Evolutionary conservation across 2,329 filamentous ascomycete species (phyloP).

Genomic region (Fusarium brachygibbosum): DNA sequence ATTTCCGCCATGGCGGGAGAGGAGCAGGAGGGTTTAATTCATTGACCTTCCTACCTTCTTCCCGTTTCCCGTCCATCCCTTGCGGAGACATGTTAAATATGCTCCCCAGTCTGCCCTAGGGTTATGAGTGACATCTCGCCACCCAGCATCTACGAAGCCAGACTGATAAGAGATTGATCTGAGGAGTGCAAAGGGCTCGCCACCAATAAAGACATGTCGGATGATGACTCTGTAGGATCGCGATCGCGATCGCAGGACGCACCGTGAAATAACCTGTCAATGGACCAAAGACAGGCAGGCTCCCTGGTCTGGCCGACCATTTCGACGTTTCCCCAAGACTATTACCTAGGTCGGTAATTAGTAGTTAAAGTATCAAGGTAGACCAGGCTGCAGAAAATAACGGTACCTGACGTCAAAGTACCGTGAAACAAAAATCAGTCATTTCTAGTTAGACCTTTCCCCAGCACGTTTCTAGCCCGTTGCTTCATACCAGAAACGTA

Average conservation of each 20-base stretch:
- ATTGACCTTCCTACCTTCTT: conserved; percentile 20
- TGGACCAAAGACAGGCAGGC: conserved; percentile 1
- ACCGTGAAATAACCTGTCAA: conserved; percentile 21
- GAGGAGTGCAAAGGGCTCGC: conserved; percentile 6
- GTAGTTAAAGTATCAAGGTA: too few relatives aligned
- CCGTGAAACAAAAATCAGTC: conserved; percentile 42
- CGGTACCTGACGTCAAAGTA: conserved; percentile 37
- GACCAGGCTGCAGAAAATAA: conserved; percentile 6
- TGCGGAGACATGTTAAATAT: conserved; percentile 5
- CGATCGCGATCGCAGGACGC: conserved; percentile 34
- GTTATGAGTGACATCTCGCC: conserved; percentile 4
- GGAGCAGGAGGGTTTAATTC: neutral
- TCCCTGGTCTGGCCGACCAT: conserved; percentile 30
- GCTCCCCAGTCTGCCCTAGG: conserved; percentile 16
- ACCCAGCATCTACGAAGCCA: conserved; percentile 6
- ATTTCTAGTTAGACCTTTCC: conserved; percentile 40
- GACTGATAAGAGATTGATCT: conserved; percentile 7
- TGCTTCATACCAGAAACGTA: conserved; percentile 48
- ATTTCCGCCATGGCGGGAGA: conserved; percentile 24
- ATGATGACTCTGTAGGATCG: conserved; percentile 33
- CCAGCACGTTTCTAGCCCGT: conserved; percentile 44
- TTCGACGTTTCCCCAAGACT: conserved; percentile 34
- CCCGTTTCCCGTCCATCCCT: conserved; percentile 22
- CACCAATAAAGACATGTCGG: conserved; percentile 23
- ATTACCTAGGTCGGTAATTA: too few relatives aligned